phyloP scores from a whole-genome alignment of 805 yeast species.

The Cyberlindnera americana region DNA sequence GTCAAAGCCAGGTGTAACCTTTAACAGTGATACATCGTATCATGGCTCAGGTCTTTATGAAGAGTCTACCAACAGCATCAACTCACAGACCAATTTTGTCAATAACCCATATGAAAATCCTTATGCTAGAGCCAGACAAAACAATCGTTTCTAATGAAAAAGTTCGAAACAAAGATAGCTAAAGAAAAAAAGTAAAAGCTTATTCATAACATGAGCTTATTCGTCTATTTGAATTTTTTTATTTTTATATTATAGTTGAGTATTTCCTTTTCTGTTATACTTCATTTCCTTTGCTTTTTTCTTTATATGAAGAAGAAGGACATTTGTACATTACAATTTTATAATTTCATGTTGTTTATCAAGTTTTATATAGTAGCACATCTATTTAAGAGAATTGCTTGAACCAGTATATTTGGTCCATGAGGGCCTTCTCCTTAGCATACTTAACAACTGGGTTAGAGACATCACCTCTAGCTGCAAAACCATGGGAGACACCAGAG shows the following conservation, averaged over 20 bases:
- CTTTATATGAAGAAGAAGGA: no score
- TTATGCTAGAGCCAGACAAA: conserved; percentile 25
- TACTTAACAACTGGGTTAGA: conserved; percentile 47
- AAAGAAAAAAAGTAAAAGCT: no score
- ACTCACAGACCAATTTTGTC: conserved; percentile 6
- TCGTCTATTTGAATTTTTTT: no score
- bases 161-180: no score
- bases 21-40: conserved; percentile 19
- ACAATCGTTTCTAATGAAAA: conserved; percentile 6
- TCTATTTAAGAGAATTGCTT: conserved; percentile 2
- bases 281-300: no score
- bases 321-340: no score
- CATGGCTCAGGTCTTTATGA: conserved; percentile 20
- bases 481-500: conserved; percentile 72
- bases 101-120: conserved; percentile 23
- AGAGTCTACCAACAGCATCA: neutral
- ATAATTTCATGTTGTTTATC: no score
- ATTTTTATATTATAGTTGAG: no score
- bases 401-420: conserved; percentile 33
- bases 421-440: conserved; percentile 64
- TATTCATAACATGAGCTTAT: no score
- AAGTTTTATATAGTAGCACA: no score
- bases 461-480: conserved; percentile 73
- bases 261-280: no score
- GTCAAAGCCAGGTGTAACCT: conserved; percentile 21